Conservation (phyloP, 1,284 basidiomycete species). For the Fistulinella cinereoalba region DNA sequence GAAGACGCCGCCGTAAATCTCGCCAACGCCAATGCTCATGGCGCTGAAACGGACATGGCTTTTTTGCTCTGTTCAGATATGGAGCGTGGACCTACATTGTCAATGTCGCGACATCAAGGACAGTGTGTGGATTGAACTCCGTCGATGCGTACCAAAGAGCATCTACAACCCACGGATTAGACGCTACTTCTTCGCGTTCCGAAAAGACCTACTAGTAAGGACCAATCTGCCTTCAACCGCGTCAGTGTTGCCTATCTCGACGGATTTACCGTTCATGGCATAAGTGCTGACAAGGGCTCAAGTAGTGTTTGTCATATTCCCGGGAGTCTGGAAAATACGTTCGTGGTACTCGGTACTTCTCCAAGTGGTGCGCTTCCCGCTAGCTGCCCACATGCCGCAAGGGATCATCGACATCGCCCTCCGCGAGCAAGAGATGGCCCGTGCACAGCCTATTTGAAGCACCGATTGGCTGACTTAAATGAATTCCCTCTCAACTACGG, state of each 20-base stretch:
- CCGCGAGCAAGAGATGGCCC: too few species aligned
- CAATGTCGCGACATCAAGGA: conserved; percentile 85
- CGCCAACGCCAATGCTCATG: conserved; percentile 67
- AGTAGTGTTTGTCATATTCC: too few species aligned
- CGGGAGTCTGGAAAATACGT: too few species aligned
- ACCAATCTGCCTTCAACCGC: conserved; percentile 85
- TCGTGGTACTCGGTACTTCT: too few species aligned
- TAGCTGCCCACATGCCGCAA: too few species aligned
- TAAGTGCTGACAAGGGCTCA: conserved; percentile 76
- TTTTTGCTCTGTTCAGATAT: not conserved
- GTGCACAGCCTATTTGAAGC: too few species aligned
- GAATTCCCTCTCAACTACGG: too few species aligned
- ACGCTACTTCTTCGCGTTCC: not conserved
- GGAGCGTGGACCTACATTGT: conserved; percentile 49
- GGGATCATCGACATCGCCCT: too few species aligned
- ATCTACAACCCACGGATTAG: conserved; percentile 43
- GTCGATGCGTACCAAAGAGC: conserved; percentile 84
- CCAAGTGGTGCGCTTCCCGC: too few species aligned
- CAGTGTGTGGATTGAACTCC: conserved; percentile 75
- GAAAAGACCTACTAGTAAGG: conserved; percentile 51
- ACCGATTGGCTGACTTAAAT: too few species aligned
- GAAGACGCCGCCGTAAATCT: conserved; percentile 77
- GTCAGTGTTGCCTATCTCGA: conserved; percentile 89
- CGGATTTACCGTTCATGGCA: conserved; percentile 85
- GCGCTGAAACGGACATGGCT: conserved; percentile 43